Conservation (phyloP, 2,329 filamentous ascomycete genomes). For the Penicillium decumbens region DNA sequence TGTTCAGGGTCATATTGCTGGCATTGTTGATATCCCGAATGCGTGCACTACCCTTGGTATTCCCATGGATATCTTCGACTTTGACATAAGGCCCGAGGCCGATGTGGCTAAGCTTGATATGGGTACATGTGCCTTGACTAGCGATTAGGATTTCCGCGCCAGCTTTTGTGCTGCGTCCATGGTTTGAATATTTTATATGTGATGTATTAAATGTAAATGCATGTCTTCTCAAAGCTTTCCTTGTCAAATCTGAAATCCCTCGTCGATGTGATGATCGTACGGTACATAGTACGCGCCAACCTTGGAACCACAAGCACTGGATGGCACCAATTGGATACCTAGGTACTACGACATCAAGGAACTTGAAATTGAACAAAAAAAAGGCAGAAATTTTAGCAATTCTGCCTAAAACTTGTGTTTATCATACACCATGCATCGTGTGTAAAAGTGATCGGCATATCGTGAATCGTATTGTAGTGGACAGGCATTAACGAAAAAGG, state of each 20-base stretch:
- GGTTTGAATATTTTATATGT: not conserved
- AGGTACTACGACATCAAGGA: not conserved
- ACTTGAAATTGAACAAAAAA: not conserved
- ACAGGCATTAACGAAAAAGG: not conserved
- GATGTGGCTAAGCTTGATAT: constrained; percentile 61
- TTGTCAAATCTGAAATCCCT: not conserved
- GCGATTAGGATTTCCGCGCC: constrained; percentile 17
- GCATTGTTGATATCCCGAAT: constrained; percentile 87
- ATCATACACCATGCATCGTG: constrained; percentile 26
- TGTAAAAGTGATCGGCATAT: constrained; percentile 11
- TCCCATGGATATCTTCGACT: constrained; percentile 92
- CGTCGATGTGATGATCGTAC: not conserved
- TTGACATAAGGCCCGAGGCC: constrained; percentile 72
- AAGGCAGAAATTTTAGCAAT: not conserved
- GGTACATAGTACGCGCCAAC: not conserved
- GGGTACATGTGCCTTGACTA: constrained; percentile 64
- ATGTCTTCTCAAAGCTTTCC: not conserved
- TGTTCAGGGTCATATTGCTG: constrained; percentile 80
- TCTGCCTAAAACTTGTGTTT: constrained; percentile 16
- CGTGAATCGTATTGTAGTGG: constrained; percentile 25
- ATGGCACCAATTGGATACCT: not conserved
- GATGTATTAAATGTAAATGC: not conserved
- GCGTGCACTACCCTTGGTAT: constrained; percentile 83
- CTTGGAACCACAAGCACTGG: not conserved
- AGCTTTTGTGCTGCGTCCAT: too few relatives aligned